Evolutionary conservation across 1,284 basidiomycete species (phyloP), one percentile per base, ranked within the genome.

Genomic region (Ceratobasidium sp.): DNA sequence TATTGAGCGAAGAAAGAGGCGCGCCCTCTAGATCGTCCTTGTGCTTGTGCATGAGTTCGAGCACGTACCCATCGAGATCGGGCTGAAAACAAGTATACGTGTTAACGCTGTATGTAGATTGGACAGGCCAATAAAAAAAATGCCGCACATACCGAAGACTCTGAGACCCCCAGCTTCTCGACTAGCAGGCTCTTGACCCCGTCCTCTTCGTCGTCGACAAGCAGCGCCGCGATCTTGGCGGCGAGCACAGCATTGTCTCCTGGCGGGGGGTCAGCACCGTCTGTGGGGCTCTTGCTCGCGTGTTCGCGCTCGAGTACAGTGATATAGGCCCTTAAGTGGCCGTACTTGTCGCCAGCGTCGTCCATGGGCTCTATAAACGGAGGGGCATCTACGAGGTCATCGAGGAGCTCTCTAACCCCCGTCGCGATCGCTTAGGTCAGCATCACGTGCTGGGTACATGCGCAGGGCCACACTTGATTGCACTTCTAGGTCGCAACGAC

Each of bases 11-110:
- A 65, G 92, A 82, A 78, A 94, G 93, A 0, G 92, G 92, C 3
- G 93, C 90, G 23, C 90, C 90, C 50, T 90, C 89, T 58, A 90
- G 81, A 79, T 94, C 92, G 82, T 93, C 92, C 73, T 88, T 85
- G 79, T 93, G 91, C 80, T 90, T 91, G 80, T 94, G 92, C 92
- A 94, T 93, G 74, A 94, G 85, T 78, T 93, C 91, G 32, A 94
- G 84, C 71, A 93, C 89, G 79, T 88, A 85, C 76, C 83, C 89
- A 58, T 72, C 69, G 65, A 53, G 67, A 55, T 71, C 41, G 78
- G 57, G 41, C 62, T 50, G 30, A 16, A 48, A 58, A 28, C 18
- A 36, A 14, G 23, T 39, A 61, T 71, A 65, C 71, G 9, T 78
- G 78, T 18, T 79, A 80, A 58, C 80, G 78, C 34, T 80, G 77